Conservation (phyloP, 768 basidiomycete species). For the Trametes cubensis region DNA sequence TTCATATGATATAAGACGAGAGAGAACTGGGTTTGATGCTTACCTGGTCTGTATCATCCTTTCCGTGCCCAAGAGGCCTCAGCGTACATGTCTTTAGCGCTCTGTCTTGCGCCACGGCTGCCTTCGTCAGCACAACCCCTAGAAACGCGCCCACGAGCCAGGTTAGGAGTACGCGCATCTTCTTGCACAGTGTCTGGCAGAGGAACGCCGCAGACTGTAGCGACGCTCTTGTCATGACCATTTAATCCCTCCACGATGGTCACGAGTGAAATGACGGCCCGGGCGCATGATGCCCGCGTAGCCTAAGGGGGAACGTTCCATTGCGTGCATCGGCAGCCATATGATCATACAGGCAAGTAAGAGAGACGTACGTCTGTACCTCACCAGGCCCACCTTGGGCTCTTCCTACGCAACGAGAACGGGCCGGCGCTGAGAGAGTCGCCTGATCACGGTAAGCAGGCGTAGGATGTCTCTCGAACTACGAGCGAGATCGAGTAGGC, state of each 20-base stretch:
- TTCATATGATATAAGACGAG: neutral
- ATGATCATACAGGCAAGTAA: no score
- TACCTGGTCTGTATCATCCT: constrained; percentile 34
- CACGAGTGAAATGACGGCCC: constrained; percentile 14
- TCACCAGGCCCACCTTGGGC: no score
- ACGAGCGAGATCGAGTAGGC: no score
- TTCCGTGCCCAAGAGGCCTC: constrained; percentile 27
- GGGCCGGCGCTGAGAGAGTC: no score
- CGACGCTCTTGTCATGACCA: neutral
- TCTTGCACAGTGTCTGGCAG: neutral
- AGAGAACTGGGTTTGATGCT: neutral
- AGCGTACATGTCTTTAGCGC: constrained; percentile 21
- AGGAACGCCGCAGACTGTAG: neutral
- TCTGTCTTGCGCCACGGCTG: neutral
- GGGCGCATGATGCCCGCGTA: neutral
- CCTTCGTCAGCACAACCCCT: neutral
- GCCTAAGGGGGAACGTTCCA: neutral
- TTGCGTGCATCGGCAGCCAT: no score
- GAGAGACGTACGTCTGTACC: no score
- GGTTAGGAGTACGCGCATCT: neutral
- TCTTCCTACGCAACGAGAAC: no score
- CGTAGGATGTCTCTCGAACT: no score
- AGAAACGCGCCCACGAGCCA: neutral
- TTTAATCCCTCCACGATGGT: neutral
- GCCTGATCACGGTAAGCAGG: no score